phyloP scores from a whole-genome alignment of 805 yeast species.

The Spencermartinsiella europaea region DNA sequence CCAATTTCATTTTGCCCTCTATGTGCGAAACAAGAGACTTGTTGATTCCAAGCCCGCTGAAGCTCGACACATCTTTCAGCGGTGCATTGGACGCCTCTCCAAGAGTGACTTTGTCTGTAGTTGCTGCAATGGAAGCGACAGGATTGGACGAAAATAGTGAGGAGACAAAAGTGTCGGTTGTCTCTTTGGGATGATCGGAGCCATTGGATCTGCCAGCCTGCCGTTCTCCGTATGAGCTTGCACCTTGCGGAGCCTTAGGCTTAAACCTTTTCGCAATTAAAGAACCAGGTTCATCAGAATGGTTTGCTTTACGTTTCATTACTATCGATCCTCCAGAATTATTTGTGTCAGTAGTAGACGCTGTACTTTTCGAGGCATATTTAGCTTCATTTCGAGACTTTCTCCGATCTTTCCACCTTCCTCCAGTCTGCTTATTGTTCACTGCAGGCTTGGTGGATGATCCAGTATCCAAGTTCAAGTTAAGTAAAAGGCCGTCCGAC shows the following conservation, averaged over 20 bases:
- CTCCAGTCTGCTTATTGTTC: constrained; percentile 43
- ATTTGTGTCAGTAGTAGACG: not conserved
- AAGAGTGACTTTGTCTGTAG: constrained; percentile 31
- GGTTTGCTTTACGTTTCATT: not conserved
- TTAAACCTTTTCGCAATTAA: too few relatives aligned
- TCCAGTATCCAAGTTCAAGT: constrained; percentile 44
- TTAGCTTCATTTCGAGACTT: constrained; percentile 41
- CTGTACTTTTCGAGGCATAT: constrained; percentile 7
- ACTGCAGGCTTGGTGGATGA: constrained; percentile 3
- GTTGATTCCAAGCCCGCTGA: constrained; percentile 65
- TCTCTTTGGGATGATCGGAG: constrained; percentile 18
- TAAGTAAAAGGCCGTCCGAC: constrained; percentile 65
- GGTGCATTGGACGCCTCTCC: constrained; percentile 83
- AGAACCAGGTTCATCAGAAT: too few relatives aligned
- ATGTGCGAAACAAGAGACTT: constrained; percentile 50
- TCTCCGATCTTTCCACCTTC: constrained; percentile 78
- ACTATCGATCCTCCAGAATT: not conserved
- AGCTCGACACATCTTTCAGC: constrained; percentile 59
- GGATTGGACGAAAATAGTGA: constrained; percentile 76
- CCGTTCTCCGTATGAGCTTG: not conserved
- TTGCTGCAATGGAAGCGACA: constrained; percentile 36
- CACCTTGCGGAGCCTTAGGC: too few relatives aligned
- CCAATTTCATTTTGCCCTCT: constrained; percentile 44
- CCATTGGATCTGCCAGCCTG: not conserved
- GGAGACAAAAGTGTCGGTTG: constrained; percentile 64